Base-by-base conservation (phyloP, 108 stramenopile species). In the Skeletonema grethae region DNA sequence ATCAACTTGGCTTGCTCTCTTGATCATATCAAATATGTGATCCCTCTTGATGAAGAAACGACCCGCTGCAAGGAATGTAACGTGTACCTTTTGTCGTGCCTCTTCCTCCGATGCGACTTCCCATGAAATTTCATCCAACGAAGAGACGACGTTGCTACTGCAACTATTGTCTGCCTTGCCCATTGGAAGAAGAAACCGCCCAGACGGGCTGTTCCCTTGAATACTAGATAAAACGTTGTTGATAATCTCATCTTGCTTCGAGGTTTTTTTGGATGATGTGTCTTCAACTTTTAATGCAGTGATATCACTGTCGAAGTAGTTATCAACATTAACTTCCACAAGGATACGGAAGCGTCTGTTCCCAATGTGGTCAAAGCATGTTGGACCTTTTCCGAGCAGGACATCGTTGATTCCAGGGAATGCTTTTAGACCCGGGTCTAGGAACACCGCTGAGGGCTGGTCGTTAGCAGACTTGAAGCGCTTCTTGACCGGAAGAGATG, bases 401-500 rank as follows among this genome's bases (percentile, higher is more conserved):
- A 77, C 77, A 55, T 77, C 77, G 65, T 77, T 77, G 16, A 70
- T 60, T 58, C 29, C 45, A 12, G 77, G 77, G 0, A 29, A 60
- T 31, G 36, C 20, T 31, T 3, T 16, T 6, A 34, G 7, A 31
- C 28, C 0, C 3, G 30, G 59, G 59, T 5, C 59, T 7, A 15
- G 7, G 5, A 10, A 43, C 15, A 43, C 4, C 41, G 15, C 41
- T n/a, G 36, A 38, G 36, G 36, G 36, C 36, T 38, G 36, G 10
- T 38, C 36, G 1, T 38, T 11, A 34, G 2, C 32, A 15, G 41
- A n/a, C 41, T 43, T 43, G 41, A 43, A 43, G 41, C 41, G 41
- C 41, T 43, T 43, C 41, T 43, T 43, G 15, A 43, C 41, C 3
- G 39, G 39, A 41, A 41, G 39, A 13, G 39, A 41, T 12, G 39